These are phyloP conservation scores for Holtermannia corniformis DNA, from an alignment of 768 basidiomycete genomes.

Conservation along the genomic window DNA sequence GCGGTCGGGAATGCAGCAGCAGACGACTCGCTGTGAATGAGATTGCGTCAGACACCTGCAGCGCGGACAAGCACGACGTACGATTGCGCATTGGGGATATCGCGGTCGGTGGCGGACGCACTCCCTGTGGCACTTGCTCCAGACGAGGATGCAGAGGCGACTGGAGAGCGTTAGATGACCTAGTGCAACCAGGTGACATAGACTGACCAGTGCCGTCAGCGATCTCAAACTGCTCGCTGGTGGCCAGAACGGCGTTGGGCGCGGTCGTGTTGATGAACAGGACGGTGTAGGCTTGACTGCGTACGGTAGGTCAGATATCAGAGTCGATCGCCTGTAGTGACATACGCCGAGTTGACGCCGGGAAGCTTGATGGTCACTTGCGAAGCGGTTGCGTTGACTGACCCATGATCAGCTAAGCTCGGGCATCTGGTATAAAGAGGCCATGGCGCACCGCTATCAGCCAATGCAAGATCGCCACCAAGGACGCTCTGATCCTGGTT, in stretches of 20 bases:
- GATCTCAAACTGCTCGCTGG: constrained; percentile 21
- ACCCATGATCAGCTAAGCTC: not conserved
- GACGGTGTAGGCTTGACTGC: constrained; percentile 23
- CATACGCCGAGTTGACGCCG: constrained; percentile 8
- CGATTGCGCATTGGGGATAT: constrained; percentile 11
- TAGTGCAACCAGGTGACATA: not conserved
- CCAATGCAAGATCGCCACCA: constrained; percentile 17
- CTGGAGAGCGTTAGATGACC: not conserved
- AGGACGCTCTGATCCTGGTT: constrained; percentile 20
- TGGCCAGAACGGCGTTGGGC: constrained; percentile 22
- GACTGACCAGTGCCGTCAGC: constrained; percentile 21
- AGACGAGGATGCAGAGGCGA: not conserved
- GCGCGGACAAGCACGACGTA: too few species aligned
- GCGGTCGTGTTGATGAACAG: constrained; percentile 28
- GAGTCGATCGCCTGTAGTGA: not conserved
- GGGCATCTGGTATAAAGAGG: not conserved
- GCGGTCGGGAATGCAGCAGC: not conserved
- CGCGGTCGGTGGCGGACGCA: not conserved
- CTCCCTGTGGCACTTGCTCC: not conserved
- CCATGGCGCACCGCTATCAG: constrained; percentile 34
- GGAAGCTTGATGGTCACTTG: constrained; percentile 26
- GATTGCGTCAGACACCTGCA: too few species aligned
- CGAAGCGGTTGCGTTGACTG: constrained; percentile 25
- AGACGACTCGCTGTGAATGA: not conserved
- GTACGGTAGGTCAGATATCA: not conserved